Conservation (phyloP, 352 stramenopile genomes). For the Pythium volutum region DNA sequence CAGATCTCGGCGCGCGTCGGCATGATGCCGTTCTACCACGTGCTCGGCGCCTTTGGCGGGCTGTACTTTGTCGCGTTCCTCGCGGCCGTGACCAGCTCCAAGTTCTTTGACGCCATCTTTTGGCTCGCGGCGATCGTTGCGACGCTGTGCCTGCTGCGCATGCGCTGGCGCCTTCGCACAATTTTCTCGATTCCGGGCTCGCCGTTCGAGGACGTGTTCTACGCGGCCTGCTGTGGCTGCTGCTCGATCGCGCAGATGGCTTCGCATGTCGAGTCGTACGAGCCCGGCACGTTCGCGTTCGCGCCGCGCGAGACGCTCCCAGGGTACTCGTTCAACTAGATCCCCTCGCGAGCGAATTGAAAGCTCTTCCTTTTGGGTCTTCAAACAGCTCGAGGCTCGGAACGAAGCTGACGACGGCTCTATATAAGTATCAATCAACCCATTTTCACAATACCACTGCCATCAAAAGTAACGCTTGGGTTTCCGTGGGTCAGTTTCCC, state of each 20-base stretch:
- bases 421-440: constrained; percentile 7
- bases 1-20: constrained; percentile 63
- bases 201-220: constrained; percentile 43
- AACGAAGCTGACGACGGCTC: background rate
- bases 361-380: background rate
- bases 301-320: constrained; percentile 58
- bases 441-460: background rate
- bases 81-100: constrained; percentile 22
- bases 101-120: constrained; percentile 53
- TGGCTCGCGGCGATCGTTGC: constrained; percentile 37
- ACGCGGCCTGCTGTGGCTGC: constrained; percentile 59
- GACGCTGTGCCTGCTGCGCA: constrained; percentile 38
- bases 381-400: background rate
- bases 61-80: constrained; percentile 58
- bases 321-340: constrained; percentile 57
- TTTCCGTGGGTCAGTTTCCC: background rate
- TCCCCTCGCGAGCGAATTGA: background rate
- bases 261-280: constrained; percentile 76
- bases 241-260: constrained; percentile 80
- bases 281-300: constrained; percentile 60
- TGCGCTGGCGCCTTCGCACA: constrained; percentile 59
- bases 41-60: constrained; percentile 40
- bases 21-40: constrained; percentile 55
- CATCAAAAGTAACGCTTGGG: background rate
- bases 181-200: constrained; percentile 65